phyloP scores from a whole-genome alignment of 768 basidiomycete genomes.

The Phlegmacium glaucopus region DNA sequence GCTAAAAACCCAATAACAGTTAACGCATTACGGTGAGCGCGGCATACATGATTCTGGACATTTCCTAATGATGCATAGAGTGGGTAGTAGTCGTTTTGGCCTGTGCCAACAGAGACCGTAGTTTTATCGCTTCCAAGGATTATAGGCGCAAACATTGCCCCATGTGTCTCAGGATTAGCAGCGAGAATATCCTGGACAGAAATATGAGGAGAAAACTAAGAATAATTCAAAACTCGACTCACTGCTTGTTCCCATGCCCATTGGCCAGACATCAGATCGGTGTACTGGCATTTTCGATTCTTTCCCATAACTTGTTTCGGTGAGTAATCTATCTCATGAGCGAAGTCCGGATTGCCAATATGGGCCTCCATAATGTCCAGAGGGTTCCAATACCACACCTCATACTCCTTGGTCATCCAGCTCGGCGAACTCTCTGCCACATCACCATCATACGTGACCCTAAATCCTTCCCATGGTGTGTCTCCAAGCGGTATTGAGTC shows the following conservation, averaged over 20 bases:
- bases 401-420: conserved; percentile 27
- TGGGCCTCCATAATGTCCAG: conserved; percentile 18
- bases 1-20: no score
- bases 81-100: conserved; percentile 14
- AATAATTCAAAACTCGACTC: no score
- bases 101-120: conserved; percentile 16
- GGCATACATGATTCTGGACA: no score
- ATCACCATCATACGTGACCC: conserved; percentile 22
- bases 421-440: conserved; percentile 14
- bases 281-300: conserved; percentile 20
- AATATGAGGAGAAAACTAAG: no score
- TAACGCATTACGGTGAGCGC: no score
- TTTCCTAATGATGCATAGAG: no score
- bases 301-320: conserved; percentile 11
- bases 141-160: conserved; percentile 14
- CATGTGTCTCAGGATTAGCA: no score
- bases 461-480: no score
- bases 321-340: conserved; percentile 23
- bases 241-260: no score
- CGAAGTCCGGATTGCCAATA: conserved; percentile 29
- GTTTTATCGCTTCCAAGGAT: conserved; percentile 18
- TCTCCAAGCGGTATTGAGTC: conserved; percentile 28
- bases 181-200: no score
- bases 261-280: no score
- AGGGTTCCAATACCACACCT: conserved; percentile 31